These are phyloP conservation scores for Neonectria coccinea DNA, from an alignment of 2,329 filamentous ascomycete genomes.

Conservation along the genomic window DNA sequence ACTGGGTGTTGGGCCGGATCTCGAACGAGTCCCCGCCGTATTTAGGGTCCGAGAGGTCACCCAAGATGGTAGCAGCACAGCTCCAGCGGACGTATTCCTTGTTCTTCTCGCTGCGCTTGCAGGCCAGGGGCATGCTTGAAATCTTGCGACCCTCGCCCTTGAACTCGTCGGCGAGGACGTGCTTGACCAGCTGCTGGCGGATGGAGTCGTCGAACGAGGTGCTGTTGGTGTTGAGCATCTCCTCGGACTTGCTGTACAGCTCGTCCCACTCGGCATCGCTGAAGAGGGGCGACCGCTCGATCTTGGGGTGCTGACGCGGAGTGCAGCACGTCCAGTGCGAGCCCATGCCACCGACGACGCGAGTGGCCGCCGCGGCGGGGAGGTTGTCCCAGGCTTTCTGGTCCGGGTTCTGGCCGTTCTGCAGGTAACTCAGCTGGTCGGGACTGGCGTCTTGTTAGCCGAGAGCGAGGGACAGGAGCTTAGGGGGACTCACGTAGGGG, in stretches of 20 bases:
- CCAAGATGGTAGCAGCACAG: constrained; percentile 12
- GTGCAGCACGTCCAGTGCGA: constrained; percentile 23
- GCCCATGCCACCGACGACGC: constrained; percentile 18
- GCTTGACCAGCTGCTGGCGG: constrained; percentile 14
- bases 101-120: constrained; percentile 6
- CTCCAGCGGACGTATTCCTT: constrained; percentile 9
- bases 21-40: background rate
- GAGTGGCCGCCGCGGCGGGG: constrained; percentile 1
- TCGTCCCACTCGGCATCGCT: constrained; percentile 9
- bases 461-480: background rate
- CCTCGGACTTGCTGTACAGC: constrained; percentile 1
- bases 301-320: constrained; percentile 5
- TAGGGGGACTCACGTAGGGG: background rate
- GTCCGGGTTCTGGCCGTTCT: constrained; percentile 14
- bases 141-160: constrained; percentile 1
- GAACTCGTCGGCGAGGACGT: background rate
- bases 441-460: background rate
- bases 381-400: constrained; percentile 7
- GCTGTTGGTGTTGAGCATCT: background rate
- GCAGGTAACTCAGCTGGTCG: background rate
- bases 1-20: constrained; percentile 17
- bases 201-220: constrained; percentile 18
- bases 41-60: background rate
- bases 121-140: constrained; percentile 13
- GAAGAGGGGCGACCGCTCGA: constrained; percentile 16